Evolutionary conservation across 768 basidiomycete species (phyloP), one percentile per base, ranked within the genome.

Genomic region (Podaxis sp.): DNA sequence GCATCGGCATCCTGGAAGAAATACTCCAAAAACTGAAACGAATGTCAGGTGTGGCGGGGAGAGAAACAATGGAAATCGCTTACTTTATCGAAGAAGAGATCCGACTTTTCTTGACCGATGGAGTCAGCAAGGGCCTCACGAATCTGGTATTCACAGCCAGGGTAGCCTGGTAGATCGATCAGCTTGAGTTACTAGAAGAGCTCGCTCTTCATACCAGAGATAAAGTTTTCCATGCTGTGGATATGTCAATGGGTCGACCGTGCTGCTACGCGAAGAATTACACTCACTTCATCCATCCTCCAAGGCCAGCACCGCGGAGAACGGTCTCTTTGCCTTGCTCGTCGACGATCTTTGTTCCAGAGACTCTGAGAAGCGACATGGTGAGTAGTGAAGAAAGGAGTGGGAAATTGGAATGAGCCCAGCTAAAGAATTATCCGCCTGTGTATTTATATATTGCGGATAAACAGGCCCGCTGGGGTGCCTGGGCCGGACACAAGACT

Each of bases 31-130:
- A 93, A 91, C 89, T 91, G 66, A 0, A 27, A 17, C 11, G 25
- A 13, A 1, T 24, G 9, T 50, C 12, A 52, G 51, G 13, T 46
- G 51, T 17, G 19, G 40, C 13, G 15, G 25, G 40, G 11, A 11
- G 13, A 24, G 19, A 46, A 13, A 24, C 49, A 15, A 1, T 43
- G 22, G 52, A 9, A 54, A 11, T 2, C 12, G 41, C 1, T 58
- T 64, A 87, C 90, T 78, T 86, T 90, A 79, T 93, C 89, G 68
- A 93, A 94, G 78, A 92, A 94, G 72, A 86, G 86, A 19, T 85
- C 85, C 8, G 87, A 81, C 72, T 93, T 89, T 56, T 82, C 80
- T 59, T 82, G 66, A 0, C 92, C 92, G 33, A 94, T 75, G 2
- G 83, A 82, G 8, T 84, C 80, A 9, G 82, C 78, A 25, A 94